Percentiles rank a stretch among this genome's conserved stretches.
These are phyloP conservation scores for Suhomyces taliae DNA, from an alignment of 1,139 yeast genomes.

Conservation along the genomic window DNA sequence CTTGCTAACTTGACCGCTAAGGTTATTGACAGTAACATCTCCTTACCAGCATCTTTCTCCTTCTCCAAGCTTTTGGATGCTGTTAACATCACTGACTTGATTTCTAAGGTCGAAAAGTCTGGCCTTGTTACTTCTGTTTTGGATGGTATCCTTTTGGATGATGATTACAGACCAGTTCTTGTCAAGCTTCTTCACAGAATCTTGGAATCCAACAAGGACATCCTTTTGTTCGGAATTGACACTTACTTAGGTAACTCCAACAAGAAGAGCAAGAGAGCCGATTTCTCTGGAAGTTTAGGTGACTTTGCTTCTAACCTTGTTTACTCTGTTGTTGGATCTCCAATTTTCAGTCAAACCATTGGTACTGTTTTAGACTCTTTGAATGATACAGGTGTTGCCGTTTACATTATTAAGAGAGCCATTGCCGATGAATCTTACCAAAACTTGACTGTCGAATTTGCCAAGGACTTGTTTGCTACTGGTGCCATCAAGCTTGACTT, in stretches of 20 bases:
- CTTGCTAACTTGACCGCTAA: slow-evolving; percentile 34
- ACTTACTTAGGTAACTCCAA: slow-evolving; percentile 21
- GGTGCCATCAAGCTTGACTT: slow-evolving; percentile 27
- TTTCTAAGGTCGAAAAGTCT: slow-evolving; percentile 27
- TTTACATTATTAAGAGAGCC: slow-evolving; percentile 37
- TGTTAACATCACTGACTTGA: slow-evolving; percentile 27
- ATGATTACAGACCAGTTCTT: slow-evolving; percentile 33
- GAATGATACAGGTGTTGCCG: slow-evolving; percentile 46
- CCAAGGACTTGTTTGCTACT: slow-evolving; percentile 26
- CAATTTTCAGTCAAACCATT: slow-evolving; percentile 26
- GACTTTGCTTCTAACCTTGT: slow-evolving; percentile 32
- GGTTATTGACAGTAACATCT: slow-evolving; percentile 11
- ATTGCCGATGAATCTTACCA: slow-evolving; percentile 38
- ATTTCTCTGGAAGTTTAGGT: slow-evolving; percentile 25
- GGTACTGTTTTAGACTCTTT: slow-evolving; percentile 35
- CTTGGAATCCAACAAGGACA: slow-evolving; percentile 31
- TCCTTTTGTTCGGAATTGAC: slow-evolving; percentile 26
- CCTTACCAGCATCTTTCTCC: slow-evolving; percentile 3
- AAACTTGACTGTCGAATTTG: slow-evolving; percentile 36
- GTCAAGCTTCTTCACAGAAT: slow-evolving; percentile 36
- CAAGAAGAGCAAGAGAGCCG: slow-evolving; percentile 22
- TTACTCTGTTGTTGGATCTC: slow-evolving; percentile 31
- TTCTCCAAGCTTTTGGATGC: slow-evolving; percentile 14
- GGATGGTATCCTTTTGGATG: slow-evolving; percentile 41
- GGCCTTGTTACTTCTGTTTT: slow-evolving; percentile 37